Evolutionary conservation across 306 rosid genomes (phyloP).

Genomic region (Cajanus cajan): DNA sequence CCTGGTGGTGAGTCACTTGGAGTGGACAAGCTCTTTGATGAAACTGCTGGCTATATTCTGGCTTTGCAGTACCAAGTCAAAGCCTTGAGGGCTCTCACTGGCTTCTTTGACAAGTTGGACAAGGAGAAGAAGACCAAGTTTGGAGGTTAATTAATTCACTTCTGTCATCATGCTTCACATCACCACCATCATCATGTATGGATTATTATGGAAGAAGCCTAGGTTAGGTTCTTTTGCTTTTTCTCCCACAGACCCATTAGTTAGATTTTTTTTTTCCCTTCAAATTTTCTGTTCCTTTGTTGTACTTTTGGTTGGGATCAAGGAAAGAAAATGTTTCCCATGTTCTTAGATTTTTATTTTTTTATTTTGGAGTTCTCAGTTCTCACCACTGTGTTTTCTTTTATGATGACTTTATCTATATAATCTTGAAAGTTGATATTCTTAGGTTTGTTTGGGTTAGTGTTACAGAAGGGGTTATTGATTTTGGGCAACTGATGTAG

Average conservation of each 20-base stretch:
- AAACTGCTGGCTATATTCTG: constrained; percentile 81
- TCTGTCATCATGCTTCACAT: neutral
- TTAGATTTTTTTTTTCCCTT: constrained; percentile 18
- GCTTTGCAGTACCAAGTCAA: constrained; percentile 73
- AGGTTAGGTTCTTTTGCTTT: constrained; percentile 13
- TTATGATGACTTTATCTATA: neutral
- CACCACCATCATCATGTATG: neutral
- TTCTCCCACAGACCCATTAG: constrained; percentile 26
- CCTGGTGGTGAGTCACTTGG: constrained; percentile 75
- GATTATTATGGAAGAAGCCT: neutral
- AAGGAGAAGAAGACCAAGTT: constrained; percentile 62
- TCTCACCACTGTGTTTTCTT: neutral
- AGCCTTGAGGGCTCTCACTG: constrained; percentile 63
- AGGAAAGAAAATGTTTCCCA: constrained; percentile 40
- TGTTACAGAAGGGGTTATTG: constrained; percentile 12
- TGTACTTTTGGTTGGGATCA: constrained; percentile 44
- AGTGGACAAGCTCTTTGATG: constrained; percentile 79
- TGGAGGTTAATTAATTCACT: constrained; percentile 49
- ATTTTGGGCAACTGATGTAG: constrained; percentile 25
- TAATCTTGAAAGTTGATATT: constrained; percentile 28
- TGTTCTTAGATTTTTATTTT: neutral
- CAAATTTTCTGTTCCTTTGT: neutral
- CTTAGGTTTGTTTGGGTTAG: constrained; percentile 4
- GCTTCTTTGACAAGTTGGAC: constrained; percentile 59
- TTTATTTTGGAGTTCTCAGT: neutral